Evolutionary conservation across 306 rosid species (phyloP), one percentile per base, ranked within the genome.

Genomic region (Begonia masoniana): DNA sequence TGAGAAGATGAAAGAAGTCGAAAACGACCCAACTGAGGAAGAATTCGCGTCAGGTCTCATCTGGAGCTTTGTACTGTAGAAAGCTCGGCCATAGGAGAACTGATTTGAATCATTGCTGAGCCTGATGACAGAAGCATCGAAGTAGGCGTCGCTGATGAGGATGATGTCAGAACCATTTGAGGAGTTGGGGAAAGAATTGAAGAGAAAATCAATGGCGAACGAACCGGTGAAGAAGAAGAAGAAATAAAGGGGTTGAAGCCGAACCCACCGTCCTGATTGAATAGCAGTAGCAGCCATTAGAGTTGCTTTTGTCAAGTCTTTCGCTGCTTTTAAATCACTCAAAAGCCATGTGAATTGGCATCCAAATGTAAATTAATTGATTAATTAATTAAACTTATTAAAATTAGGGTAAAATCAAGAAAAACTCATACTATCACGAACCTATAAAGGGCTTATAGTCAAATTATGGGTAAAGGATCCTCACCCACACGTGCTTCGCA

Each of bases 1-100:
- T 6, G 97, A 89, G 73, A 89, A 89, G 52, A 85, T 81, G 26
- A 89, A 89, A 7, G 95, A 76, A 48, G 95, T 85, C 14, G 95
- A 85, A 63, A 89, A 89, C 0, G 97, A 89, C 15, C 77, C 36
- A 12, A 78, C 41, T 15, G 59, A 15, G 16, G 74, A 10, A 47
- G 79, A 70, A 21, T 67, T 75, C 1, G 74, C 56, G 10, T 51
- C 26, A 14, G 69, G 26, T 59, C 31, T 70, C 65, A 65, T 68
- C 41, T 39, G 6, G 47, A 80, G 45, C 51, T 65, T 68, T 0
- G 60, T 51, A 6, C 78, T 75, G 52, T 80, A 65, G 82, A 89
- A 85, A 26, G 65, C 68, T 12, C 97, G 74, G 3, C 95, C 97
- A 7, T 62, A 50, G 31, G 95, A 78, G 71, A 55, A 67, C 19